These are phyloP conservation scores for Candida multigemmis DNA, from an alignment of 805 yeast genomes.

Conservation along the genomic window DNA sequence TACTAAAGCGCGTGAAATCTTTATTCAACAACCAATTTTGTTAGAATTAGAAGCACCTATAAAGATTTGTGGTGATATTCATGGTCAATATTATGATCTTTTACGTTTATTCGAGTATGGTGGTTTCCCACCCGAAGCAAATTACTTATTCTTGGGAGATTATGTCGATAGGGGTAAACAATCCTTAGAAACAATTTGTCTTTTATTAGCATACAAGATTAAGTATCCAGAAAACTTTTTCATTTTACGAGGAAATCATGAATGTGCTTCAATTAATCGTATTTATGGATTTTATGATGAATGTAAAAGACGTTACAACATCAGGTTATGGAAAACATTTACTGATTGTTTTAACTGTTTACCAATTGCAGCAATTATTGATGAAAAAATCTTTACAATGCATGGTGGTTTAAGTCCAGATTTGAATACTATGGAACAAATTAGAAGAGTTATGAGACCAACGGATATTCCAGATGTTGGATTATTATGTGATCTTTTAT, in stretches of 20 bases:
- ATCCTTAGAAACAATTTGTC: slow-evolving; percentile 90
- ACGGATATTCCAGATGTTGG: slow-evolving; percentile 99
- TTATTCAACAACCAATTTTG: slow-evolving; percentile 93
- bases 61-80: slow-evolving; percentile 95
- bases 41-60: slow-evolving; percentile 96
- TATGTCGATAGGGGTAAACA: slow-evolving; percentile 98
- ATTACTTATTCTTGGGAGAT: slow-evolving; percentile 91
- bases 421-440: slow-evolving; percentile 96
- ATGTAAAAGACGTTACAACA: slow-evolving; percentile 96
- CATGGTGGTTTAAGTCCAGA: slow-evolving; percentile 98
- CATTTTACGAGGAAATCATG: slow-evolving; percentile 96
- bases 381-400: slow-evolving; percentile 97
- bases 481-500: slow-evolving; percentile 85
- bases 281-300: slow-evolving; percentile 98
- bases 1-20: slow-evolving; percentile 96
- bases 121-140: slow-evolving; percentile 98
- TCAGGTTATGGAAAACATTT: slow-evolving; percentile 97
- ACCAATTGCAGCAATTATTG: slow-evolving; percentile 97
- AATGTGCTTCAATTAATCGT: slow-evolving; percentile 95
- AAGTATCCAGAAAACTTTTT: slow-evolving; percentile 97
- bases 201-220: slow-evolving; percentile 89
- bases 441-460: slow-evolving; percentile 98
- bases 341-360: slow-evolving; percentile 97
- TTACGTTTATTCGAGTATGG: slow-evolving; percentile 95
- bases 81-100: slow-evolving; percentile 95